Evolutionary conservation across 805 yeast genomes (phyloP), one percentile per base, ranked within the genome.

Genomic region (Pichia rugopelliculosa): DNA sequence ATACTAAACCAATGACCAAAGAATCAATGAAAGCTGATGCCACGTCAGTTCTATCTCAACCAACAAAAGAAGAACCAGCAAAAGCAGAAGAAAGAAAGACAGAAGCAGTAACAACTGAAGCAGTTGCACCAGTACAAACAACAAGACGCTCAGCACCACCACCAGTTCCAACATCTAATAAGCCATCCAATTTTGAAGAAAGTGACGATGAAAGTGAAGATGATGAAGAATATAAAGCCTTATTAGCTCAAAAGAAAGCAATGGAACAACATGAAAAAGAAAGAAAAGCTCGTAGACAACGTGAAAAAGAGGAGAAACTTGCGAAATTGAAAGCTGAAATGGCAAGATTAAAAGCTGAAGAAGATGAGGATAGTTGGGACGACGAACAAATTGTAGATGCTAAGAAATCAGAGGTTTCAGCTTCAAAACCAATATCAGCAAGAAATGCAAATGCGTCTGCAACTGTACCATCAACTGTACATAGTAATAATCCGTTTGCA

Each of bases 281-380:
- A 45, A 59, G 61, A 53, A 64, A 74, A 49, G 58, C 67, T 50
- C 77, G 74, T 60, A 80, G 74, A 60, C 75, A 75, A 53, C 72
- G 72, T 27, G 82, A 77, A 9, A 80, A 77, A 56, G 86, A 79
- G 52, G 83, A 76, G 12, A 70, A 80, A 53, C 56, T 79, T 46
- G 84, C 82, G 3, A 72, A 73, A 52, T 63, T 82, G 45, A 79
- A 74, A 55, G 73, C 70, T 50, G 84, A 81, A 58, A 75, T 82
- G 74, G 82, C 73, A 37, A 79, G 73, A 9, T 67, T 76, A 49
- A 66, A 74, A 18, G 74, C 71, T 11, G 74, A 71, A 7, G 66
- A 62, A 9, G 65, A 60, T 3, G 56, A 51, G 27, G 62, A 57
- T 37, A 58, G 54, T 33, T 47, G 52, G 52, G n/a, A 18, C n/a